phyloP scores from a whole-genome alignment of 2,329 filamentous ascomycete species.

The Pyrenochaeta sp. region DNA sequence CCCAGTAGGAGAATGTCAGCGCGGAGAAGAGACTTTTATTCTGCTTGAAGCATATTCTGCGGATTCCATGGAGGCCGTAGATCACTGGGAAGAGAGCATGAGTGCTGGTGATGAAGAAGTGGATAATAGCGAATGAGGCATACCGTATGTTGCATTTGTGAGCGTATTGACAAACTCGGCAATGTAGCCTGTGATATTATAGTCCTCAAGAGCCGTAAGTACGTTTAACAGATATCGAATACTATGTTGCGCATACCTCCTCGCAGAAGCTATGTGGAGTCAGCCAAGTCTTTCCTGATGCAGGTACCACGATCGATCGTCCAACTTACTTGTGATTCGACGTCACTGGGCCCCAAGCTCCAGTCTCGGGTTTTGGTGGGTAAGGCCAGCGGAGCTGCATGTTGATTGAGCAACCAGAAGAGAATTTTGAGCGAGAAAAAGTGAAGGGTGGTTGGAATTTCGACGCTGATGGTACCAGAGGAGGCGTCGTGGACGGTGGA shows the following conservation, averaged over 20 bases:
- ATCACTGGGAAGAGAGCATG: constrained; percentile 31
- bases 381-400: constrained; percentile 41
- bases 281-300: constrained; percentile 14
- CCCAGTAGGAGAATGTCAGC: constrained; percentile 51
- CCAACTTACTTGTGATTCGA: constrained; percentile 47
- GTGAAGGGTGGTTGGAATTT: neutral
- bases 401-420: neutral
- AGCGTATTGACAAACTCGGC: constrained; percentile 63
- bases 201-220: constrained; percentile 55
- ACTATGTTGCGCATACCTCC: constrained; percentile 29
- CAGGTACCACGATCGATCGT: constrained; percentile 7
- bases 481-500: constrained; percentile 1
- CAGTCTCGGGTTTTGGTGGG: constrained; percentile 20
- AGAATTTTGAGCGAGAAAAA: neutral
- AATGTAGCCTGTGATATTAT: constrained; percentile 59
- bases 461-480: too few species aligned
- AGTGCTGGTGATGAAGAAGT: neutral
- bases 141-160: constrained; percentile 60
- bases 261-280: constrained; percentile 44
- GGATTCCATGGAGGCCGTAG: constrained; percentile 45
- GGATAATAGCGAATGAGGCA: neutral
- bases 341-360: constrained; percentile 35
- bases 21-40: constrained; percentile 42
- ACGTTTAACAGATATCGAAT: neutral
- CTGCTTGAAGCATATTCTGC: constrained; percentile 28